A percentile compares a stretch with the other conserved stretches of the same genome.
Conservation (phyloP, 768 basidiomycete genomes). For the Tricholoma bakamatsutake region DNA sequence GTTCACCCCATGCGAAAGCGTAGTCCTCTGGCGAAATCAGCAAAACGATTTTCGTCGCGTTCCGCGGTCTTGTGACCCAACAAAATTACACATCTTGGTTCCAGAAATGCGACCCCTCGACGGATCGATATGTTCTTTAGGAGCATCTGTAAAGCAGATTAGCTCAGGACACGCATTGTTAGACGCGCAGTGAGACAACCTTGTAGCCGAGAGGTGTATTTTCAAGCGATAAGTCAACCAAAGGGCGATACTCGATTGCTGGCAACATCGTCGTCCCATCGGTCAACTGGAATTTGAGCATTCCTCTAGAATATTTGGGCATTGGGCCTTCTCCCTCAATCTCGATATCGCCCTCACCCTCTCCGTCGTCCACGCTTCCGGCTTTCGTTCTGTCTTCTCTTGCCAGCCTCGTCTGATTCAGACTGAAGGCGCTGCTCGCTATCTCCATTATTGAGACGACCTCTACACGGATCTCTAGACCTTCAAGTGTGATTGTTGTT, state of each 20-base stretch:
- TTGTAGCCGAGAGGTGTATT: slow-evolving; percentile 81
- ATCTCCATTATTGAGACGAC: slow-evolving; percentile 78
- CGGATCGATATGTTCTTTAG: slow-evolving; percentile 65
- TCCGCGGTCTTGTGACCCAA: slow-evolving; percentile 62
- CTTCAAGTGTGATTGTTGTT: slow-evolving; percentile 28
- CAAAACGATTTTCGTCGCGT: slow-evolving; percentile 50
- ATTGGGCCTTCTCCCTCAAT: slow-evolving; percentile 67
- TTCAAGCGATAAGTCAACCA: slow-evolving; percentile 65
- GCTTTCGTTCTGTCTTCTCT: slow-evolving; percentile 59
- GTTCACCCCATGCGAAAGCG: slow-evolving; percentile 63
- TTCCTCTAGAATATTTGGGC: slow-evolving; percentile 76
- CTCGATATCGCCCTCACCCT: slow-evolving; percentile 50
- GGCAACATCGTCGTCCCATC: slow-evolving; percentile 68
- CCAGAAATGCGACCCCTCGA: slow-evolving; percentile 70
- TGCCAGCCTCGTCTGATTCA: slow-evolving; percentile 64
- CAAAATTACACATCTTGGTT: slow-evolving; percentile 57
- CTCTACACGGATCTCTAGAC: slow-evolving; percentile 64
- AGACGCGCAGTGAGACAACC: slow-evolving; percentile 32
- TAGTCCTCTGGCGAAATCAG: slow-evolving; percentile 57
- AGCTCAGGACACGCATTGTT: background rate
- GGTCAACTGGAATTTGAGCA: slow-evolving; percentile 68
- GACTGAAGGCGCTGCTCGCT: slow-evolving; percentile 73
- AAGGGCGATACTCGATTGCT: slow-evolving; percentile 72
- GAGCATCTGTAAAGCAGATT: slow-evolving; percentile 43
- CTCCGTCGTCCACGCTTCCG: slow-evolving; percentile 34